A percentile compares a stretch with the other conserved stretches of the same genome.
Evolutionary conservation across 2,329 filamentous ascomycete species (phyloP).

Genomic region (Biscogniauxia mediterranea): DNA sequence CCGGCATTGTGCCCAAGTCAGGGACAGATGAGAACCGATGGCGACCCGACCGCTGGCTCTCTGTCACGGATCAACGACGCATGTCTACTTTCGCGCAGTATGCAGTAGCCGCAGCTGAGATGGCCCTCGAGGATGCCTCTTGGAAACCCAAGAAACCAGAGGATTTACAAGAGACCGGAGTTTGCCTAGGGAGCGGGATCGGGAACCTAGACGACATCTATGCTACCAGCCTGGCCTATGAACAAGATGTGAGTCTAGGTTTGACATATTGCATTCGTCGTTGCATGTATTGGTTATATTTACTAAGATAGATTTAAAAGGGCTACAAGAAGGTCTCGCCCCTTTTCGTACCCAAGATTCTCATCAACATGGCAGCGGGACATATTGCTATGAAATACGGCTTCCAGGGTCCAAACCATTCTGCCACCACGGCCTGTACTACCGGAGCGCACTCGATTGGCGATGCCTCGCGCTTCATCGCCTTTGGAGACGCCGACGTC

Average conservation of each 20-base stretch:
- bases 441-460: slow-evolving; percentile 94
- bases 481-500: slow-evolving; percentile 86
- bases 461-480: slow-evolving; percentile 88
- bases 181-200: slow-evolving; percentile 93
- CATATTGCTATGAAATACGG: slow-evolving; percentile 93
- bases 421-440: slow-evolving; percentile 91
- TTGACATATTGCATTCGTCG: not conserved
- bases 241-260: slow-evolving; percentile 60
- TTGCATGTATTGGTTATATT: slow-evolving; percentile 9
- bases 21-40: slow-evolving; percentile 41
- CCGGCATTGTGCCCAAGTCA: slow-evolving; percentile 72
- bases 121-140: slow-evolving; percentile 79
- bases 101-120: slow-evolving; percentile 79
- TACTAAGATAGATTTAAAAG: slow-evolving; percentile 41
- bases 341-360: slow-evolving; percentile 84
- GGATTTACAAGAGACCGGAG: slow-evolving; percentile 75
- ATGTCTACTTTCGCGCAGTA: slow-evolving; percentile 94
- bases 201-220: slow-evolving; percentile 92
- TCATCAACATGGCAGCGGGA: slow-evolving; percentile 93
- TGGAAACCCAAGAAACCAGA: slow-evolving; percentile 64
- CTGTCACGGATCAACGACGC: slow-evolving; percentile 59
- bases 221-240: slow-evolving; percentile 73
- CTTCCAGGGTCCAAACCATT: slow-evolving; percentile 87
- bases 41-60: slow-evolving; percentile 54
- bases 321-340: slow-evolving; percentile 93